These are phyloP conservation scores for Tetramitus jugosus DNA, from an alignment of 208 protist genomes.

Conservation along the genomic window DNA sequence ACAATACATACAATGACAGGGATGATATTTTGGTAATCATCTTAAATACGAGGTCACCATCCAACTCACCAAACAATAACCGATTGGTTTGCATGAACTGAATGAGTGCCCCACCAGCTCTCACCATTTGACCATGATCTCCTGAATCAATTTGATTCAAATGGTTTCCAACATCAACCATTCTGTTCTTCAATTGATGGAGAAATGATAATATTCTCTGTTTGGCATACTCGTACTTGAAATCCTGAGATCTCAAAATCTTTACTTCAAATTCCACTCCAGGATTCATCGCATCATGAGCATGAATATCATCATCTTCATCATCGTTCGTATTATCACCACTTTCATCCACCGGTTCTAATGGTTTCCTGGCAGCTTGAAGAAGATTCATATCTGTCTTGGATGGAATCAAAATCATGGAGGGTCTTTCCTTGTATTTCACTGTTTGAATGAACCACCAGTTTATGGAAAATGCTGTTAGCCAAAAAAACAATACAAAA, in stretches of 20 bases:
- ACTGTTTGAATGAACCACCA: no score
- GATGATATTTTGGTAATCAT: not conserved
- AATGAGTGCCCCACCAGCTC: not conserved
- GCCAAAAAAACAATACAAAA: no score
- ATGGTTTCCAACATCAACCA: not conserved
- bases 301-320: not conserved
- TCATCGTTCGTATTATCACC: not conserved
- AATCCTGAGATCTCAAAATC: not conserved
- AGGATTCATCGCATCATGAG: not conserved
- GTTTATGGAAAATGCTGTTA: no score
- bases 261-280: not conserved
- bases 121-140: not conserved
- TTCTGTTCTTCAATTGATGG: not conserved
- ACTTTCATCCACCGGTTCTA: no score
- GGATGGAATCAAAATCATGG: not conserved
- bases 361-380: not conserved
- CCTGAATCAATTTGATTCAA: not conserved
- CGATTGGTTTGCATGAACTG: not conserved
- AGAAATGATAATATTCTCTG: not conserved
- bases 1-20: not conserved
- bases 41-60: not conserved
- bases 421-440: constrained; percentile 12
- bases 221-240: not conserved
- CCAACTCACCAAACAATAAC: not conserved
- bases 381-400: not conserved